Conservation (phyloP, 805 yeast genomes). For the Komagataella ulmi region DNA sequence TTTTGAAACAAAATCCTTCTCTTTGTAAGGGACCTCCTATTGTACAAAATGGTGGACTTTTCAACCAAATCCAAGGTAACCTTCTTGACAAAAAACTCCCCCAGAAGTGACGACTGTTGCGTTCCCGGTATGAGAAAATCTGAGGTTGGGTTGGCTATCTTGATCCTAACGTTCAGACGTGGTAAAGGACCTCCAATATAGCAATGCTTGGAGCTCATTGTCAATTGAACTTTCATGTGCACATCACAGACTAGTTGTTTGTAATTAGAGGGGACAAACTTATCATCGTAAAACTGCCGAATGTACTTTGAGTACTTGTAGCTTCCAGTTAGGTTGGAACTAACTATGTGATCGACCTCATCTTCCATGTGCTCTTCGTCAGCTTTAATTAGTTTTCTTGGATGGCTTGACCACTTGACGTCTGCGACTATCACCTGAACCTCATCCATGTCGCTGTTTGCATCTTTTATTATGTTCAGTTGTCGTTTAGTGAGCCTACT, state of each 20-base stretch:
- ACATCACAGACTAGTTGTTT: not conserved
- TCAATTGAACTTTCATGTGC: not conserved
- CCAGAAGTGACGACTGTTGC: not conserved
- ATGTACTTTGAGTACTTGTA: not conserved
- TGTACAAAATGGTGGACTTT: not conserved
- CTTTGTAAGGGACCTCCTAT: not conserved
- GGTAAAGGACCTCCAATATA: not conserved
- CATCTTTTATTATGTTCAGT: not conserved
- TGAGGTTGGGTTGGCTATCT: not conserved
- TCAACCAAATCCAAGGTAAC: not conserved
- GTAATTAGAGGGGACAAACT: not conserved
- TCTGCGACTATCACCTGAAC: not conserved
- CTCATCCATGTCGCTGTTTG: not conserved
- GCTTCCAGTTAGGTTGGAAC: not conserved
- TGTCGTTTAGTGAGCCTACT: not conserved
- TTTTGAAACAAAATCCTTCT: not conserved
- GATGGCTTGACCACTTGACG: not conserved
- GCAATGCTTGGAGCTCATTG: not conserved
- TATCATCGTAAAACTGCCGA: not conserved
- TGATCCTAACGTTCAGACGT: not conserved
- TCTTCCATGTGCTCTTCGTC: not conserved
- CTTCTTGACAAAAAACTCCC: not conserved
- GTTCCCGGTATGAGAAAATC: not conserved
- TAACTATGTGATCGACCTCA: not conserved
- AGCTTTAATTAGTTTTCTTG: not conserved